These are phyloP conservation scores for Rubia tinctorum DNA, from an alignment of 305 asterid genomes.

Conservation along the genomic window DNA sequence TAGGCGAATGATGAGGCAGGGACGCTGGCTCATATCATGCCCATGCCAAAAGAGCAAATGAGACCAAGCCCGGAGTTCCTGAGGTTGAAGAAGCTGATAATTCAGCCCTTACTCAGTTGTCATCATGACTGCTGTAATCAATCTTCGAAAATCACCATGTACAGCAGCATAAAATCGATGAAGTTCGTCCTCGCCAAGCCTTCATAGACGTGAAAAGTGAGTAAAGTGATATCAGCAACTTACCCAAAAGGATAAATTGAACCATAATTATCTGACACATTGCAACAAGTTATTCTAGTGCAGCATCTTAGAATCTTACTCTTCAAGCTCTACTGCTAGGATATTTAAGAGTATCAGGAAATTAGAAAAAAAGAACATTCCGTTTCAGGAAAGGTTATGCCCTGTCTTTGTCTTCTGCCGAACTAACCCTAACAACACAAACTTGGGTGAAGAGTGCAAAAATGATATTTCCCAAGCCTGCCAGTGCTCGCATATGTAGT, in stretches of 20 bases:
- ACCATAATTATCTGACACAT: neutral
- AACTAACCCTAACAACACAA: slow-evolving; percentile 13
- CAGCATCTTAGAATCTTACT: neutral
- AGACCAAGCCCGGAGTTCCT: slow-evolving; percentile 35
- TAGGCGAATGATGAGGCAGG: slow-evolving; percentile 43
- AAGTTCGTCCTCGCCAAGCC: slow-evolving; percentile 40
- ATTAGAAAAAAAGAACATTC: slow-evolving; percentile 5
- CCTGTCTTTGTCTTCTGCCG: slow-evolving; percentile 26
- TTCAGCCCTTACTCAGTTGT: slow-evolving; percentile 36
- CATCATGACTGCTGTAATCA: slow-evolving; percentile 37
- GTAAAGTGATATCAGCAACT: neutral
- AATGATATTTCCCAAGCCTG: neutral
- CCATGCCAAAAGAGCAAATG: slow-evolving; percentile 44
- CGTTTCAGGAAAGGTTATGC: slow-evolving; percentile 40
- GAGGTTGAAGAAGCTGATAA: slow-evolving; percentile 25
- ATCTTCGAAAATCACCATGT: slow-evolving; percentile 34
- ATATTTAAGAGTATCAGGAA: neutral
- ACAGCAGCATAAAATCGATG: slow-evolving; percentile 33
- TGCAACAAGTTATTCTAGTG: neutral
- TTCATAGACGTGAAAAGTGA: slow-evolving; percentile 10
- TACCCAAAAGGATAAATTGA: neutral
- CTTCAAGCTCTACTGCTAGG: neutral
- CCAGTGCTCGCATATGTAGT: neutral
- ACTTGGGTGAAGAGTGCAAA: slow-evolving; percentile 10
- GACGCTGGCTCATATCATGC: slow-evolving; percentile 23